These are phyloP conservation scores for Inonotus hispidus DNA, from an alignment of 1,284 basidiomycete genomes.

Conservation along the genomic window DNA sequence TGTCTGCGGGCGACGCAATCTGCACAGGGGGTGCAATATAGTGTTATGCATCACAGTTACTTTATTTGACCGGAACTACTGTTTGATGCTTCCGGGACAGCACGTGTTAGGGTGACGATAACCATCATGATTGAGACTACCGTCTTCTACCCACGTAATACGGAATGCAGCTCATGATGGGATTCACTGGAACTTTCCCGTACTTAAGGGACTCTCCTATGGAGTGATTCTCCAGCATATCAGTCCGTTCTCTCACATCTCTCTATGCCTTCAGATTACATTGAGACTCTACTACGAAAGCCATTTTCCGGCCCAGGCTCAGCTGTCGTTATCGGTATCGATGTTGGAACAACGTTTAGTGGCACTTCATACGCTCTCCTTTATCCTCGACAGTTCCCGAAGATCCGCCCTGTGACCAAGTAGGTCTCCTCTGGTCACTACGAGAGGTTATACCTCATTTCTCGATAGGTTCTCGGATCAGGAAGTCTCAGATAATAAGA, in stretches of 20 bases:
- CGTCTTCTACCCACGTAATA: neutral
- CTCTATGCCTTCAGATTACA: neutral
- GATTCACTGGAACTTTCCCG: neutral
- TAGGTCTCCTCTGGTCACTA: neutral
- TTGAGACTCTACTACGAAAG: neutral
- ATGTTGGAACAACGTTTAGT: conserved; percentile 11
- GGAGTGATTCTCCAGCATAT: too few species aligned
- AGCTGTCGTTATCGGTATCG: conserved; percentile 7
- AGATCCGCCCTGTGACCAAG: neutral
- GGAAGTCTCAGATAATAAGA: conserved; percentile 71
- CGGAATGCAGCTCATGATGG: neutral
- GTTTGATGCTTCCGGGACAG: too few species aligned
- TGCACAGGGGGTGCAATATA: too few species aligned
- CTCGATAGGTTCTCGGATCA: conserved; percentile 27
- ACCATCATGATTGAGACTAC: neutral
- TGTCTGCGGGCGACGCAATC: too few species aligned
- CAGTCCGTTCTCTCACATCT: too few species aligned
- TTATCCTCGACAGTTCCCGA: neutral
- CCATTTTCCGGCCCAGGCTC: neutral
- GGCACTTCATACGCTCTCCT: neutral
- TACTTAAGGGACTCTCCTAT: neutral
- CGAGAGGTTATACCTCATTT: neutral
- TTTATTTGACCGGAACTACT: too few species aligned
- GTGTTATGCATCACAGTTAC: too few species aligned
- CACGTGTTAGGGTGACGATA: neutral